phyloP scores from a whole-genome alignment of 2,329 filamentous ascomycete genomes.

The Ceratocystis destructans region DNA sequence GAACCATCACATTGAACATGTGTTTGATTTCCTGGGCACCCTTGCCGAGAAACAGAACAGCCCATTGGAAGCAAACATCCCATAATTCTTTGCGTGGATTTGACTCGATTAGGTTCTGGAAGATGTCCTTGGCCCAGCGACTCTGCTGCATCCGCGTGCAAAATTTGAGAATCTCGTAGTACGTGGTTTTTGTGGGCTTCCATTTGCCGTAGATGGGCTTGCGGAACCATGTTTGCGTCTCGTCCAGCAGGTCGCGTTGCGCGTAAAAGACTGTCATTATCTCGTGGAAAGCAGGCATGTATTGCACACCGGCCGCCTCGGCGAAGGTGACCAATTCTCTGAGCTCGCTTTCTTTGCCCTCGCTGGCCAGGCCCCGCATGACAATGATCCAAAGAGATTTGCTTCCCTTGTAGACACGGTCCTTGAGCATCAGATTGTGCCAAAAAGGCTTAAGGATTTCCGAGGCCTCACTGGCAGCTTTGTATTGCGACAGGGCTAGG shows the following conservation, averaged over 20 bases:
- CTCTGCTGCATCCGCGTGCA: conserved; percentile 45
- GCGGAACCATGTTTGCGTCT: conserved; percentile 54
- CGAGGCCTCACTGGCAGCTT: conserved; percentile 39
- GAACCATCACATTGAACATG: conserved; percentile 56
- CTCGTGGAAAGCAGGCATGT: conserved; percentile 35
- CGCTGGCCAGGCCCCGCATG: conserved; percentile 46
- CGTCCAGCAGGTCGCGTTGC: conserved; percentile 39
- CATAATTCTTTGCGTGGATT: conserved; percentile 43
- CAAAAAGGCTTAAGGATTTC: conserved; percentile 16
- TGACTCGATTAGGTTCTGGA: conserved; percentile 38
- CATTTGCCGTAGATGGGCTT: conserved; percentile 34
- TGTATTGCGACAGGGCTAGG: conserved; percentile 39
- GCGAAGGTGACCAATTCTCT: conserved; percentile 41
- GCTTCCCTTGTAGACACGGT: conserved; percentile 17
- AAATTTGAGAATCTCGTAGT: conserved; percentile 44
- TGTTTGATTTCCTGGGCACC: conserved; percentile 57
- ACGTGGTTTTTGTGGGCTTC: conserved; percentile 33
- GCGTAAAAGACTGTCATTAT: conserved; percentile 51
- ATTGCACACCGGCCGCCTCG: conserved; percentile 33
- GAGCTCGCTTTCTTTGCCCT: conserved; percentile 46
- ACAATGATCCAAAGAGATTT: conserved; percentile 36
- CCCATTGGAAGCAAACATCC: conserved; percentile 64
- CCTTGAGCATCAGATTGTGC: conserved; percentile 14
- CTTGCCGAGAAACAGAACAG: conserved; percentile 53
- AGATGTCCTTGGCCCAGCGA: conserved; percentile 48